Evolutionary conservation across 2,329 filamentous ascomycete genomes (phyloP), one percentile per base, ranked within the genome.

Genomic region (Lecanicillium sp.): DNA sequence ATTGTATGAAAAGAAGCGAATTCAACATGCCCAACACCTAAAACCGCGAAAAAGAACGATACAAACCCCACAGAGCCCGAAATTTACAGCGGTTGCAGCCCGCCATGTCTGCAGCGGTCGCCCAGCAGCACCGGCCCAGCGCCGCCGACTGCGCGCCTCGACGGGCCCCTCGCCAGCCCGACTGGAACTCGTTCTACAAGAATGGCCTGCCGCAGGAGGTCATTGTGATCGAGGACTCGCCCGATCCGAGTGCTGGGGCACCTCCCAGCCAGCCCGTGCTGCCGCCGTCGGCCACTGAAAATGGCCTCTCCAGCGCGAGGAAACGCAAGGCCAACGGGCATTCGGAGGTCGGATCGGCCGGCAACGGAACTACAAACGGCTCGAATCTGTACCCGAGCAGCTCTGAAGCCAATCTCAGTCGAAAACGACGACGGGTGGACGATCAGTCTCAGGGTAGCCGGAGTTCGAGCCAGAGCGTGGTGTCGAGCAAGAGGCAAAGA

Each of bases 161-260:
- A 42, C 32, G 38, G 32, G 14, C 23, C 23, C 29, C 38, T 48
- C 75, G 74, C 64, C 70, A 78, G 52, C 82, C 84, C 35, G 80
- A 89, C 66, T 89, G 85, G 85, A 72, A 77, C 48, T 77, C 78
- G 52, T 89, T 87, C 58, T 89, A 87, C 64, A 84, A 84, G 62
- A 87, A 88, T 63, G 85, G 85, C 8, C 66, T 86, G 23, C 85
- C 85, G 8, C 82, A 86, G 60, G 85, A 88, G 67, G 79, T 89
- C 59, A 88, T 89, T 61, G 79, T 88, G 54, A 89, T 89, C 58
- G 78, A 83, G 55, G 81, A 87, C 64, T 79, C 78, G 7, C 82
- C 82, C 44, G 70, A 72, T 44, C 70, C 71, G 42, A 68, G 73
- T 21, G 39, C 56, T 21, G 36, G 10, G 26, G 19, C 39, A 12